Evolutionary conservation across 164 flowering plant species (phyloP).

Genomic region (Malania oleifera): DNA sequence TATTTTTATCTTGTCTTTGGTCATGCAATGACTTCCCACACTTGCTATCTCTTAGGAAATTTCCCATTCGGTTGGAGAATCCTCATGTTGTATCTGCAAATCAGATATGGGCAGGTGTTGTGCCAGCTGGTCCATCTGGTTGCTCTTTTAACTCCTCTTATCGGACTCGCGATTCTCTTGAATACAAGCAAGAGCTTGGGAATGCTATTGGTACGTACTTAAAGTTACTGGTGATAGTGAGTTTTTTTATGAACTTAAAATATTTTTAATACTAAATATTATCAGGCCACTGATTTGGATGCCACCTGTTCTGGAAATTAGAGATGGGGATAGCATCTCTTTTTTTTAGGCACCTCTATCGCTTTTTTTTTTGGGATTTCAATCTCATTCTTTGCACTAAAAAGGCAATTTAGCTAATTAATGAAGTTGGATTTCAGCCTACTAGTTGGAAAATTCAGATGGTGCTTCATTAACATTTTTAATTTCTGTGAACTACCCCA

Average conservation of each 20-base stretch:
- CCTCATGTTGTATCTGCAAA: slow-evolving; percentile 90
- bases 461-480: too few species aligned
- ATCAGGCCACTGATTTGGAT: not conserved
- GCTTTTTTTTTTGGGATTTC: too few species aligned
- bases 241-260: not conserved
- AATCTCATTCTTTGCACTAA: too few species aligned
- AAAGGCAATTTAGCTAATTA: too few species aligned
- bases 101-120: slow-evolving; percentile 96
- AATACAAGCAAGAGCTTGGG: slow-evolving; percentile 90
- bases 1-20: slow-evolving; percentile 2
- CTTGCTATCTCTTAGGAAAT: slow-evolving; percentile 42
- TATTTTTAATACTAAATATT: not conserved
- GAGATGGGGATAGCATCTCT: too few species aligned
- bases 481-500: too few species aligned
- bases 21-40: slow-evolving; percentile 6
- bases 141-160: slow-evolving; percentile 77
- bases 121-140: slow-evolving; percentile 88
- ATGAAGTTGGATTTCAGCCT: too few species aligned
- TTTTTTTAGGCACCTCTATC: too few species aligned
- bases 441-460: too few species aligned
- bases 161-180: slow-evolving; percentile 68
- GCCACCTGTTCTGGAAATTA: slow-evolving; percentile 1
- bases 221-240: not conserved
- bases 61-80: slow-evolving; percentile 86
- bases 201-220: slow-evolving; percentile 84